Base-by-base conservation (phyloP, 2,329 filamentous ascomycete genomes). In the Geosmithia putterillii region DNA sequence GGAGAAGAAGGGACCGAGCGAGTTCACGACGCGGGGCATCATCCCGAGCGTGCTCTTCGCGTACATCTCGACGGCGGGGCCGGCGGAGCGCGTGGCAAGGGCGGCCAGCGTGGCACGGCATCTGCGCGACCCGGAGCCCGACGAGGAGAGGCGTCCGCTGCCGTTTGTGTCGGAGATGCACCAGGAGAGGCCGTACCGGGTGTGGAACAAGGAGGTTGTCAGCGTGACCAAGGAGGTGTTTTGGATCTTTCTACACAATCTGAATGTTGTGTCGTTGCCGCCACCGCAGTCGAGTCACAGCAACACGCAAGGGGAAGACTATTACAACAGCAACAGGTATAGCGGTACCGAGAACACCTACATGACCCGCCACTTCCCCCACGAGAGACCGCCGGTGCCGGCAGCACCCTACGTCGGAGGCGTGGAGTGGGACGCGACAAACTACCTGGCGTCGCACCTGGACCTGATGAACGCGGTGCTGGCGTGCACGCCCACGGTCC, bases 361-460 rank as follows among this genome's bases (percentile, higher is more conserved):
- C 68, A 84, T 81, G 70, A 57, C 71, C 41, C 71, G 74, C 17
- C 76, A 89, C 62, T 96, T 95, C 58, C 90, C 92, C 0, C 76
- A 81, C 40, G 85, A 89, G 51, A 80, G 88, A 1, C 85, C 89
- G 3, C 92, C 92, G 0, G 88, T 96, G 1, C 87, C 90, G 21
- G 90, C 92, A 15, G 90, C 90, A 5, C 90, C 90, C 1, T 96
- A 96, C 57, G 89, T 96, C 37, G 92, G 92, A 41, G 90, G 92
- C 43, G 92, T 96, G 9, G 92, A 98, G 63, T 96, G 92, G 92
- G 92, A 96, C 58, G 92, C 92, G 3, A 96, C 92, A 9, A 95
- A 95, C 62, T 96, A 96, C 59, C 72, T 96, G 10, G 87, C 90
- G 17, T 86, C 85, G 0, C 90, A 98, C 56, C 73, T 98, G 9